phyloP scores from a whole-genome alignment of 2,329 filamentous ascomycete species.

The Dactylellina cionopaga region DNA sequence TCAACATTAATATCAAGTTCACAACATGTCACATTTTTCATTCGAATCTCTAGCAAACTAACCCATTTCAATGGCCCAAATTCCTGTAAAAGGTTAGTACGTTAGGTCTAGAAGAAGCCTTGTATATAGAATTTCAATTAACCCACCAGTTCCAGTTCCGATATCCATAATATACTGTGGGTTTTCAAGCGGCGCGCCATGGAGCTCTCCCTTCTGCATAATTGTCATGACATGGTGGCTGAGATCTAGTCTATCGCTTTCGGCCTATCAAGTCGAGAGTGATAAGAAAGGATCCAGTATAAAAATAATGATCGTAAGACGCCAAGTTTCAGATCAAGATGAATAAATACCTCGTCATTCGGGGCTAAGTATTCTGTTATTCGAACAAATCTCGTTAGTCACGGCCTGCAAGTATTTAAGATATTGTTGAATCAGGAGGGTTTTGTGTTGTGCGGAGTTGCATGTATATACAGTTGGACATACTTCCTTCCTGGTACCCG shows the following conservation, averaged over 20 bases:
- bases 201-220: constrained; percentile 62
- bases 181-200: constrained; percentile 62
- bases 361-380: constrained; percentile 22
- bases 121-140: no score
- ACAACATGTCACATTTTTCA: not conserved
- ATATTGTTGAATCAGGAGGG: not conserved
- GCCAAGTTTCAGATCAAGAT: not conserved
- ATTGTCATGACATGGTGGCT: constrained; percentile 61
- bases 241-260: constrained; percentile 51
- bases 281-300: not conserved
- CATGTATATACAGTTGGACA: not conserved
- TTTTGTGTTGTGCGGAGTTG: no score
- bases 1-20: not conserved
- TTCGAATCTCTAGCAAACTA: not conserved
- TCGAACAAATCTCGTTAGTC: not conserved
- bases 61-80: constrained; percentile 58
- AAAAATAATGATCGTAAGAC: not conserved
- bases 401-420: not conserved
- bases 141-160: constrained; percentile 64
- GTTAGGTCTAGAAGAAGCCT: no score
- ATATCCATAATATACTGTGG: constrained; percentile 66
- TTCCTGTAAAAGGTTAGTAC: constrained; percentile 30
- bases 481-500: constrained; percentile 6
- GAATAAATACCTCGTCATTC: constrained; percentile 14
- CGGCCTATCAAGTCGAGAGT: not conserved